Evolutionary conservation across 106 monocot genomes (phyloP), one percentile per base, ranked within the genome.

Genomic region (Apostasia ramifera): DNA sequence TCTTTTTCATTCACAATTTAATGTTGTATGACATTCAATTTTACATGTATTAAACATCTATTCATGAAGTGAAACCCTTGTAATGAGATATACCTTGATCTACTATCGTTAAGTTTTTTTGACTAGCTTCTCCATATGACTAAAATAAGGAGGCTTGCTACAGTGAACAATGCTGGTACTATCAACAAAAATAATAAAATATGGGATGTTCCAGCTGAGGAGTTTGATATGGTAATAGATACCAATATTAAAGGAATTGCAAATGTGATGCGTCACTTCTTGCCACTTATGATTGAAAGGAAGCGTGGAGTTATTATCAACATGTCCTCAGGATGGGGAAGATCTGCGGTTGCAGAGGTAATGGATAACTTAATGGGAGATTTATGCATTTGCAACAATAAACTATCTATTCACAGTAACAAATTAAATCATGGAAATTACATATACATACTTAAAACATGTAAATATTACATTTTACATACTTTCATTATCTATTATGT

Each of bases 111-210:
- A 15, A 0, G 49, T 53, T 40, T 8, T 53, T 44, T 44, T 42
- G n/a, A 37, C 64, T 37, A 4, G 52, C 14, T 61, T 55, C 42
- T 11, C 15, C 9, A n/a, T 9, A 39, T 59, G 47, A 63, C 40
- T 58, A 49, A 70, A 79, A 54, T 46, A 37, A 42, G 63, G 57
- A 41, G 9, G 43, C 37, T 55, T 5, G 4, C 81, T 84, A 14
- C 83, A 92, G 95, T 95, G 56, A 95, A 95, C 73, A 95, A 89
- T 75, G 95, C 95, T 0, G 95, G 95, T 15, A 66, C 91, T 11
- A 95, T 95, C 78, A 95, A 95, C 74, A 88, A 84, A 73, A 95
- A 95, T 66, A 89, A 84, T 68, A 95, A 95, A 72, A 82, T 92
- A 70, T 95, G 95, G 95, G 74, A 78, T 40, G 84, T 95, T 8